Percentiles rank a stretch among this genome's conserved stretches.
Evolutionary conservation across 345 rosid genomes (phyloP).

Genomic region (Lepidium sativum): DNA sequence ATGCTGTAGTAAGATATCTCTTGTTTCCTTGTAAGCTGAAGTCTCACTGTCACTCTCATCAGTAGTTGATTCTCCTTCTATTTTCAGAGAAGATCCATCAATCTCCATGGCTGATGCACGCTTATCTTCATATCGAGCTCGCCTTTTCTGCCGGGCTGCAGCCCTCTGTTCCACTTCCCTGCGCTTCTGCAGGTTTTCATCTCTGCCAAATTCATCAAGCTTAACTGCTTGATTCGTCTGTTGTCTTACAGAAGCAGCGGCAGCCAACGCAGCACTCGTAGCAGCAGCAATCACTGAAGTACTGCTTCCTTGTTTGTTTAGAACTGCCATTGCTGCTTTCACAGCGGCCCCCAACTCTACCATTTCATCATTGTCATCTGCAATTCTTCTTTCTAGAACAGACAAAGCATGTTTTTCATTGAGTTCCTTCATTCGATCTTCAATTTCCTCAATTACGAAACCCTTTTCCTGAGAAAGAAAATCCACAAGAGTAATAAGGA

Average conservation of each 20-base stretch:
- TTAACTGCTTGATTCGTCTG: slow-evolving; percentile 51
- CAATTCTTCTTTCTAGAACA: slow-evolving; percentile 65
- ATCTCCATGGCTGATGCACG: slow-evolving; percentile 60
- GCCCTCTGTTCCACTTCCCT: slow-evolving; percentile 76
- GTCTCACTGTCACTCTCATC: slow-evolving; percentile 94
- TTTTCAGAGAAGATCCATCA: slow-evolving; percentile 46
- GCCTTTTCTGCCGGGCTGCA: slow-evolving; percentile 69
- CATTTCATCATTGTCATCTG: slow-evolving; percentile 82
- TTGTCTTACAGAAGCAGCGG: slow-evolving; percentile 52
- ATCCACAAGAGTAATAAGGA: neutral
- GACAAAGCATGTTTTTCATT: slow-evolving; percentile 68
- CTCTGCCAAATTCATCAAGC: slow-evolving; percentile 97
- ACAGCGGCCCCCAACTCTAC: slow-evolving; percentile 77
- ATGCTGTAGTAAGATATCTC: slow-evolving; percentile 54
- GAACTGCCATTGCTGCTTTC: slow-evolving; percentile 61
- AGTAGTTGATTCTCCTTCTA: slow-evolving; percentile 96
- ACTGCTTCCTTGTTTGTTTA: slow-evolving; percentile 56
- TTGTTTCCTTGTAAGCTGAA: slow-evolving; percentile 64
- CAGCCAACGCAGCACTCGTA: slow-evolving; percentile 67
- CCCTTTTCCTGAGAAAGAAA: slow-evolving; percentile 61
- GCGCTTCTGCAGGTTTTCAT: slow-evolving; percentile 73
- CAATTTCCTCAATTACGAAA: slow-evolving; percentile 80
- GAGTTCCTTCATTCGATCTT: slow-evolving; percentile 77
- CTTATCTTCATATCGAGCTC: slow-evolving; percentile 60
- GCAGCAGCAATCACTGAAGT: slow-evolving; percentile 57